These are phyloP conservation scores for Saccharomycopsis babjevae DNA, from an alignment of 805 yeast species.

Conservation along the genomic window DNA sequence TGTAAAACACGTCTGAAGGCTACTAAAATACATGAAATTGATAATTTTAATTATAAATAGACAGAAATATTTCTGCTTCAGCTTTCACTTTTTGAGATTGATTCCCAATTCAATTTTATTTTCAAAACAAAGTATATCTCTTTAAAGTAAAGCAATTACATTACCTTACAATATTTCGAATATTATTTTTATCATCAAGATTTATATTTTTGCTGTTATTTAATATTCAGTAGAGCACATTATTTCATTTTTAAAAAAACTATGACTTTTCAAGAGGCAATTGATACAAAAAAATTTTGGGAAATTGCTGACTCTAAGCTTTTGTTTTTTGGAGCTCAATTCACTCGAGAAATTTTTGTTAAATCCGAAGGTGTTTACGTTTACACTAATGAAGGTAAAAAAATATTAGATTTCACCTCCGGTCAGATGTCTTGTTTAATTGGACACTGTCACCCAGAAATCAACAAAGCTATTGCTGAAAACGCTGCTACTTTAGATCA, in stretches of 20 bases:
- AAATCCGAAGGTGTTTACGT: constrained; percentile 21
- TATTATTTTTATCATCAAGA: too few relatives aligned
- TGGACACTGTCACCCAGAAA: constrained; percentile 25
- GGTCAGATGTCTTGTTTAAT: constrained; percentile 23
- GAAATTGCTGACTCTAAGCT: constrained; percentile 3
- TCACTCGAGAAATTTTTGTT: constrained; percentile 1
- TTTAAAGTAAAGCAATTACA: too few relatives aligned
- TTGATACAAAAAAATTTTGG: not conserved
- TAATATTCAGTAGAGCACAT: not conserved
- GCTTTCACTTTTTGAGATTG: too few relatives aligned
- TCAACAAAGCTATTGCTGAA: constrained; percentile 21
- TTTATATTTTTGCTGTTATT: too few relatives aligned
- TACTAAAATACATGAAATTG: too few relatives aligned
- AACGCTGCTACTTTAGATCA: constrained; percentile 22
- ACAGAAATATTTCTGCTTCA: too few relatives aligned
- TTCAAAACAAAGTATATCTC: too few relatives aligned
- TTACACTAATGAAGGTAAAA: constrained; percentile 20
- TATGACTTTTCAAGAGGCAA: not conserved
- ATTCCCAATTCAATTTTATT: too few relatives aligned
- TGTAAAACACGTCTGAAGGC: too few relatives aligned
- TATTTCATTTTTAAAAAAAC: not conserved
- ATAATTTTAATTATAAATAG: too few relatives aligned
- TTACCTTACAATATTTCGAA: too few relatives aligned
- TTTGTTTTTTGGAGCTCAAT: constrained; percentile 4
- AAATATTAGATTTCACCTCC: constrained; percentile 24